phyloP scores from a whole-genome alignment of 2,329 filamentous ascomycete species.

The Venturia asperata region DNA sequence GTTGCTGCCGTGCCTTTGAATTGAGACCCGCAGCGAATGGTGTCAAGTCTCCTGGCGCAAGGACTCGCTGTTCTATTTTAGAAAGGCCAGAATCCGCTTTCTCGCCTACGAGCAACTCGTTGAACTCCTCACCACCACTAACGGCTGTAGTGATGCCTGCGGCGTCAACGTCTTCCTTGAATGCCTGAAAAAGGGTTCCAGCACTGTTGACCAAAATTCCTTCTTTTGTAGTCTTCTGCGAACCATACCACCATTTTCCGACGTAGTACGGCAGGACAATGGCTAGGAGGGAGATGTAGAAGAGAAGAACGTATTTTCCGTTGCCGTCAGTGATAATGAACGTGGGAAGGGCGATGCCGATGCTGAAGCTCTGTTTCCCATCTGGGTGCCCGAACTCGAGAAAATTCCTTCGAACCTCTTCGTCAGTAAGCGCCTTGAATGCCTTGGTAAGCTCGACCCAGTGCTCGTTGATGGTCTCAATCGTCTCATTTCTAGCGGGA shows the following conservation, averaged over 20 bases:
- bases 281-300: conserved; percentile 83
- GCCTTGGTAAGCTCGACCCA: conserved; percentile 97
- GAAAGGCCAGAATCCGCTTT: conserved; percentile 73
- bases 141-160: conserved; percentile 73
- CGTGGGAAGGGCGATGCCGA: conserved; percentile 90
- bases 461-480: conserved; percentile 73
- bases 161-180: conserved; percentile 74
- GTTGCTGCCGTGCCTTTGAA: conserved; percentile 64
- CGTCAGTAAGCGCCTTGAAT: conserved; percentile 95
- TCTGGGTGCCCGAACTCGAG: conserved; percentile 94
- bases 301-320: conserved; percentile 86
- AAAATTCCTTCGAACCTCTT: conserved; percentile 95
- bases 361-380: conserved; percentile 96
- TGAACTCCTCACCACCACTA: conserved; percentile 80
- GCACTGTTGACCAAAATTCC: conserved; percentile 88
- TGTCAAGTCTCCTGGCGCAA: conserved; percentile 51
- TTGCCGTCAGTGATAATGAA: conserved; percentile 90
- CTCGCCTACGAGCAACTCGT: conserved; percentile 65
- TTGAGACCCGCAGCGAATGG: conserved; percentile 54
- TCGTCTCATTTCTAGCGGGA: conserved; percentile 77
- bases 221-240: conserved; percentile 86
- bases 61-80: conserved; percentile 74
- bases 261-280: conserved; percentile 88
- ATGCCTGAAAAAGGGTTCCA: conserved; percentile 90
- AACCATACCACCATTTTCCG: conserved; percentile 98